Evolutionary conservation across 2,329 filamentous ascomycete species (phyloP), one percentile per base, ranked within the genome.

Genomic region (Curvularia sp.): DNA sequence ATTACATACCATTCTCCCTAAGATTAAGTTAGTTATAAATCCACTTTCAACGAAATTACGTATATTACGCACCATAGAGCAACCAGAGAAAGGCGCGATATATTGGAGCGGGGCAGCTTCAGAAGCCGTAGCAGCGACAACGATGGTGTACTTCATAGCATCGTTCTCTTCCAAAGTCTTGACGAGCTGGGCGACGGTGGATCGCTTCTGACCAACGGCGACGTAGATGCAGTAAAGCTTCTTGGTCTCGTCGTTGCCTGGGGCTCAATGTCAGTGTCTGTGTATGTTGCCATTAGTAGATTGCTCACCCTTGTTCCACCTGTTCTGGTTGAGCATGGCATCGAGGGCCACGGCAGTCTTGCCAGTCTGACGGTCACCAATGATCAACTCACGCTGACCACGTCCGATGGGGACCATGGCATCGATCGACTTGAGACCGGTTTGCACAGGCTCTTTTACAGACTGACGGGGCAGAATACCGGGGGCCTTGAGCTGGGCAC

Each of bases 221-320:
- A 98, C 95, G 88, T 99, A 99, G 83, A 99, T 86, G 81, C 94
- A 98, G 91, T 97, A 99, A 59, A 99, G 92, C 89, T 99, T 99
- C 90, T 97, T 94, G 80, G 81, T 83, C 88, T 99, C 95, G 79
- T 97, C 93, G 81, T 23, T 45, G 8, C 42, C 42, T 45, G 2
- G 21, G 9, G 5, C 5, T 10, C 25, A 45, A 42, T 25, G 39
- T 45, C 42, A 45, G 42, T 18, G 6, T 28, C 25, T 9, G 15
- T 19, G 7, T 12, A 9, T 27, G 1, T 8, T 4, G 7, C 3
- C 4, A n/a, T 28, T n/a, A 28, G 2, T 5, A 8, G 28, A 6
- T 45, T 28, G 8, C 42, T 78, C 85, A 79, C 82, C 76, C 80
- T 82, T 85, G 89, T 99, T 99, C 94, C 94, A 98, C 79, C 94